These are phyloP conservation scores for Domatiomyces catenatus DNA, from an alignment of 2,329 filamentous ascomycete species.

Conservation along the genomic window DNA sequence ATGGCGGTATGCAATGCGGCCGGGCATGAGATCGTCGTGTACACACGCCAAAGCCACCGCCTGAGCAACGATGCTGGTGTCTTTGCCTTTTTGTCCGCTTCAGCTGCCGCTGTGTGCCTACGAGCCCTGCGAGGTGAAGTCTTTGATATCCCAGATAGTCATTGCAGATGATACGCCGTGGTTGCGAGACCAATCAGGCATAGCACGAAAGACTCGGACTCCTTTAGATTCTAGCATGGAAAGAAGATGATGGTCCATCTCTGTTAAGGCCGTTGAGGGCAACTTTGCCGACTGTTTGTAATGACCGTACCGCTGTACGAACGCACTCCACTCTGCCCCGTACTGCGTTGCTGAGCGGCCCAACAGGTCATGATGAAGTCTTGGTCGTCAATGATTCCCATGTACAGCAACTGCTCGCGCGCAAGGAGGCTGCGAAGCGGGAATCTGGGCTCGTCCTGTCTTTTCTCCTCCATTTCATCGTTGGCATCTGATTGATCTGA, in stretches of 20 bases:
- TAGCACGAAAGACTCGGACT: background rate
- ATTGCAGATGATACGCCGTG: background rate
- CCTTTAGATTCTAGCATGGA: background rate
- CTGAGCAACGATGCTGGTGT: constrained; percentile 8
- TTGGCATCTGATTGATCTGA: too few relatives aligned
- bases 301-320: too few relatives aligned
- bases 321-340: background rate
- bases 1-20: constrained; percentile 3
- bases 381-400: background rate
- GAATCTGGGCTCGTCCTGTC: background rate
- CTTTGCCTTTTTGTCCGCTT: constrained; percentile 8
- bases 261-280: background rate
- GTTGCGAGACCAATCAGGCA: background rate
- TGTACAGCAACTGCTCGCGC: background rate
- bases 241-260: background rate
- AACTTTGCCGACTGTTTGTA: background rate
- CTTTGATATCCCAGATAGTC: background rate
- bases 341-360: background rate
- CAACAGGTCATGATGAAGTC: constrained; percentile 3
- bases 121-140: background rate
- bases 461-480: too few relatives aligned
- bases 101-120: constrained; percentile 8
- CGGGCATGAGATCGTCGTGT: constrained; percentile 1
- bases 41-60: constrained; percentile 5
- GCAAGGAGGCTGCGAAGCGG: background rate